phyloP scores from a whole-genome alignment of 768 basidiomycete species.

The Xerocomellus intermedius region DNA sequence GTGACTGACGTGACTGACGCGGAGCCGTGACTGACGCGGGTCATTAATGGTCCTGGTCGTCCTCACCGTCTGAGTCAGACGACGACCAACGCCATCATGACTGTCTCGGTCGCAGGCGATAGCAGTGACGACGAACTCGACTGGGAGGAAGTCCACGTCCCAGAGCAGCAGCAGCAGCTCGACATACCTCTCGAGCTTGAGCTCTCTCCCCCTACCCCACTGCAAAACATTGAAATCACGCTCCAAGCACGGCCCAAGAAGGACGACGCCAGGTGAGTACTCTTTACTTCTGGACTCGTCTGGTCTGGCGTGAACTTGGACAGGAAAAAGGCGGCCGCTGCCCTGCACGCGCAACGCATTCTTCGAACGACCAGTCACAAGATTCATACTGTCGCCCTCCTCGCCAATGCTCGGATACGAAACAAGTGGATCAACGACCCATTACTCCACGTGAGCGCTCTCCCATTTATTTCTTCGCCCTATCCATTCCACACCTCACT shows the following conservation, averaged over 20 bases:
- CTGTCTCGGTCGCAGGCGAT: constrained; percentile 18
- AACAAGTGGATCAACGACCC: constrained; percentile 85
- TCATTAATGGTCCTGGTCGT: constrained; percentile 8
- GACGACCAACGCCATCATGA: constrained; percentile 16
- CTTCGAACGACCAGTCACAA: constrained; percentile 83
- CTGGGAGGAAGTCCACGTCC: constrained; percentile 77
- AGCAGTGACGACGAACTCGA: constrained; percentile 67
- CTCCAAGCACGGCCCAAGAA: constrained; percentile 47
- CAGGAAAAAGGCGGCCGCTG: constrained; percentile 40
- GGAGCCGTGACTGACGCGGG: constrained; percentile 16
- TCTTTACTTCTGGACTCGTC: not conserved
- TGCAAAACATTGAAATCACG: constrained; percentile 67
- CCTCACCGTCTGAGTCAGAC: not conserved
- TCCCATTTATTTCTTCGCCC: not conserved
- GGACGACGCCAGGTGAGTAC: constrained; percentile 46
- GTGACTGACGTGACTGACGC: constrained; percentile 24
- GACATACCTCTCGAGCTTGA: constrained; percentile 25
- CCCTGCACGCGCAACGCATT: constrained; percentile 66
- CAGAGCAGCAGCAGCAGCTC: constrained; percentile 28
- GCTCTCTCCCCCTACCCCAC: constrained; percentile 32
- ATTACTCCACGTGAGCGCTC: constrained; percentile 68
- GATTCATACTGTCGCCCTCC: constrained; percentile 79
- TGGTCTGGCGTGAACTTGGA: constrained; percentile 31
- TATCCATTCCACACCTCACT: not conserved
- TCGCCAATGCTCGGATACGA: constrained; percentile 69